A percentile compares a stretch with the other conserved stretches of the same genome.
Evolutionary conservation across 345 rosid genomes (phyloP).

Genomic region (Hirschfeldia incana): DNA sequence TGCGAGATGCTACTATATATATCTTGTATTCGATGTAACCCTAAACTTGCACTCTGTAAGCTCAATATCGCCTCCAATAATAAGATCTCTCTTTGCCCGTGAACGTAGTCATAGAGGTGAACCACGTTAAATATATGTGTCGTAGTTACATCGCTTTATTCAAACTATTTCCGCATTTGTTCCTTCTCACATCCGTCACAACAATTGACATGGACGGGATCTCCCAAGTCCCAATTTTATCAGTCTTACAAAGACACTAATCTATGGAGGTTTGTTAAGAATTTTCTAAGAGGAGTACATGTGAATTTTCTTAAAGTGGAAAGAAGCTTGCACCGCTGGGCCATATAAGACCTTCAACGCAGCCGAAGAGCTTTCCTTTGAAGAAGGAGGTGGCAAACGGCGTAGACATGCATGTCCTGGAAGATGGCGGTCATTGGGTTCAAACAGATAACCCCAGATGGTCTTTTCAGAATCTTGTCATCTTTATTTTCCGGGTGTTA

Average conservation of each 20-base stretch:
- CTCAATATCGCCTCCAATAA: too few relatives aligned
- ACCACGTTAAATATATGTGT: too few relatives aligned
- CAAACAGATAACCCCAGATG: conserved; percentile 92
- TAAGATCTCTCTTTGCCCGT: too few relatives aligned
- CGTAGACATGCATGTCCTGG: conserved; percentile 93
- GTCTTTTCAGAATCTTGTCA: conserved; percentile 82
- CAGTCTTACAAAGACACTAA: conserved; percentile 86
- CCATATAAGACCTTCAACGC: conserved; percentile 84
- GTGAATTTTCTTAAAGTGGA: conserved; percentile 91
- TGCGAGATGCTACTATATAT: too few relatives aligned
- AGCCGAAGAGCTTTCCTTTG: conserved; percentile 62
- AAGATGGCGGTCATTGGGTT: conserved; percentile 97
- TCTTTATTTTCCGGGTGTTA: conserved; percentile 63
- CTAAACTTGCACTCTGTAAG: too few relatives aligned
- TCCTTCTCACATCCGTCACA: too few relatives aligned
- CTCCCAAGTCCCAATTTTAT: conserved; percentile 51
- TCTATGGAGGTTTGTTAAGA: conserved; percentile 95
- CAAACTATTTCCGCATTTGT: too few relatives aligned
- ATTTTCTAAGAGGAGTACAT: conserved; percentile 76
- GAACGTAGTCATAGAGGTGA: too few relatives aligned
- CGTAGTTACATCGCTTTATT: too few relatives aligned
- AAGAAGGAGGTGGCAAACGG: conserved; percentile 68
- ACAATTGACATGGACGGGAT: conserved; percentile 71
- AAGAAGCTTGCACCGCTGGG: conserved; percentile 97
- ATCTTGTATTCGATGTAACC: too few relatives aligned